Percentiles rank a stretch among this genome's conserved stretches.
These are phyloP conservation scores for Cicer bijugum DNA, from an alignment of 306 rosid species.

Conservation along the genomic window DNA sequence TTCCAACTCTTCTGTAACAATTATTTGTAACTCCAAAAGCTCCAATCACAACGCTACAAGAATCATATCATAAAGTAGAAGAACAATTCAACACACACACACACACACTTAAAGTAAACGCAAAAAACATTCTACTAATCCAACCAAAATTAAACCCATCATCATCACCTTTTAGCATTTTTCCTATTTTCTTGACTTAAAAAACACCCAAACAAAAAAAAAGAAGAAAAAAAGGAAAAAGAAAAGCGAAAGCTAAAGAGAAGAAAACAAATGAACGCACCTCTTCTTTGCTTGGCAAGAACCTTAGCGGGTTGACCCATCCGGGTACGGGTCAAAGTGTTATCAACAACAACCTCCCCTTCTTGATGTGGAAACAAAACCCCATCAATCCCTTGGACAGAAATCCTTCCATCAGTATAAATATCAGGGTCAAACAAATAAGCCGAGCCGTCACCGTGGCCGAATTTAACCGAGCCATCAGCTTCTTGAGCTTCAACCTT, in stretches of 20 bases:
- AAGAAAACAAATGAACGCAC: constrained; percentile 53
- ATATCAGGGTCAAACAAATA: constrained; percentile 87
- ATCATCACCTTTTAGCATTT: constrained; percentile 28
- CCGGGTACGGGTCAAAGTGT: constrained; percentile 43
- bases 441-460: constrained; percentile 71
- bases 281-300: constrained; percentile 70
- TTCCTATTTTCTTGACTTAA: constrained; percentile 36
- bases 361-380: constrained; percentile 69
- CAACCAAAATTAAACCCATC: constrained; percentile 35
- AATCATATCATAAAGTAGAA: background rate
- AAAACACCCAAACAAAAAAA: constrained; percentile 41
- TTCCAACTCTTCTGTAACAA: background rate
- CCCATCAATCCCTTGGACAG: constrained; percentile 84
- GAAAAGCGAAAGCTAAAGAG: background rate
- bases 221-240: constrained; percentile 1
- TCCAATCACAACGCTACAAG: background rate
- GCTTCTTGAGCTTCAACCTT: constrained; percentile 77
- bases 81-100: background rate
- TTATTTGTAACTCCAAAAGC: constrained; percentile 7
- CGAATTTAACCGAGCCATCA: constrained; percentile 81
- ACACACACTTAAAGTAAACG: constrained; percentile 40
- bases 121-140: constrained; percentile 21
- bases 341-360: constrained; percentile 11
- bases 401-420: constrained; percentile 75
- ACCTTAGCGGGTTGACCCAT: constrained; percentile 64